Base-by-base conservation (phyloP, 805 yeast genomes). In the Metschnikowia bowlesiae region DNA sequence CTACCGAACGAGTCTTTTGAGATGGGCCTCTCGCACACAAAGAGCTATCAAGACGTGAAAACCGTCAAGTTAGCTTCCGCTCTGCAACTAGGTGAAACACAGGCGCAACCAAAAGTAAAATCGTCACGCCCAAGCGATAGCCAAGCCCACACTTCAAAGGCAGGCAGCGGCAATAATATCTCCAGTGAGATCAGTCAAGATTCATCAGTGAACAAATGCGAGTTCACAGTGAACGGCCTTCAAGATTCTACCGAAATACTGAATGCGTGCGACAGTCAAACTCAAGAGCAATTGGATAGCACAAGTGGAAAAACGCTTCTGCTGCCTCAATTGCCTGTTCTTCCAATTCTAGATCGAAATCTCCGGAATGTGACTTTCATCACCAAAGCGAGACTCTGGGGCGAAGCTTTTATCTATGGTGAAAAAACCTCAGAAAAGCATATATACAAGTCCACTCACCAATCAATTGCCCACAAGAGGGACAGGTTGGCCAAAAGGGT, bases 1-100 rank as follows among this genome's bases (percentile, higher is more conserved):
- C 57, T 64, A 7, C 71, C 73, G 4, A 65, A 62, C 41, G 76
- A 73, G 57, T 53, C 61, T 13, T 69, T 67, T 43, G 77, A 72
- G 47, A n/a, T 26, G 30, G 38, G 38, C 31, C 22, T 42, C 4
- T n/a, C 37, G 5, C 26, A 42, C 14, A 28, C 45, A 8, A 42
- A 42, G 18, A 14, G 18, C n/a, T 31, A 33, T 8, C 45, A 42
- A 14, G 45, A 42, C 4, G n/a, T n/a, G 9, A 42, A 42, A 42
- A 8, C 8, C 10, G 10, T 18, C 9, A 42, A 42, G 22, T 5
- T 18, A 9, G 4, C 28, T 11, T 22, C 31, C 26, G 4, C 30
- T n/a, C 30, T 41, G 28, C 44, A 31, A 18, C 4, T 26, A 10
- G 18, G 16, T 28, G 8, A 38, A 42, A 13, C 14, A 8, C 45